Evolutionary conservation across 1,284 basidiomycete species (phyloP).

Genomic region (Fomes fomentarius): DNA sequence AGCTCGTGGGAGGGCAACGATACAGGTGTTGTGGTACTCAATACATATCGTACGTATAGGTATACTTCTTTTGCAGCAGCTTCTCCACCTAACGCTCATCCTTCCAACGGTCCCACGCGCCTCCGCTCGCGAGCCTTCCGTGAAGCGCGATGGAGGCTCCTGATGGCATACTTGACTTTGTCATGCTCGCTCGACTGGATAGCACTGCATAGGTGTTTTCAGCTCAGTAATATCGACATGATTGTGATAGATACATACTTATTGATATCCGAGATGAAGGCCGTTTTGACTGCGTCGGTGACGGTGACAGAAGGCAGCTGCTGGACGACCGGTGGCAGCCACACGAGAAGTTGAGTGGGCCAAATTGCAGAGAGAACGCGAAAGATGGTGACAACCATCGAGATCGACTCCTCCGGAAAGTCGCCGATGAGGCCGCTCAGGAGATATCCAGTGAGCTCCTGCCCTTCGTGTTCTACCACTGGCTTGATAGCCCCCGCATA

Average conservation of each 20-base stretch:
- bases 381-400: constrained; percentile 79
- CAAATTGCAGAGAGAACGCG: constrained; percentile 70
- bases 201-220: constrained; percentile 52
- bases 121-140: constrained; percentile 72
- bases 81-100: constrained; percentile 26
- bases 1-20: not conserved
- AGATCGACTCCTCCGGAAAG: constrained; percentile 87
- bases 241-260: constrained; percentile 47
- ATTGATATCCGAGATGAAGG: constrained; percentile 76
- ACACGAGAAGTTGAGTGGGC: constrained; percentile 68
- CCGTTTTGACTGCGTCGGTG: constrained; percentile 71
- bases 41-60: constrained; percentile 7
- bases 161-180: constrained; percentile 79
- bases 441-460: constrained; percentile 71
- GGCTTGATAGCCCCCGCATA: constrained; percentile 72
- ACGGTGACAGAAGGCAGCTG: constrained; percentile 67
- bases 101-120: constrained; percentile 48
- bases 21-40: constrained; percentile 1
- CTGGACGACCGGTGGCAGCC: constrained; percentile 76
- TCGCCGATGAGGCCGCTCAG: constrained; percentile 82
- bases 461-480: constrained; percentile 77
- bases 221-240: constrained; percentile 10
- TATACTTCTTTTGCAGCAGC: constrained; percentile 19
- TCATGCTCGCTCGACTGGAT: constrained; percentile 68
- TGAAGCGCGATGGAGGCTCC: constrained; percentile 65